A percentile compares a stretch with the other conserved stretches of the same genome.
Evolutionary conservation across 2,329 filamentous ascomycete species (phyloP).

Genomic region (Colletotrichum tamarilloi): DNA sequence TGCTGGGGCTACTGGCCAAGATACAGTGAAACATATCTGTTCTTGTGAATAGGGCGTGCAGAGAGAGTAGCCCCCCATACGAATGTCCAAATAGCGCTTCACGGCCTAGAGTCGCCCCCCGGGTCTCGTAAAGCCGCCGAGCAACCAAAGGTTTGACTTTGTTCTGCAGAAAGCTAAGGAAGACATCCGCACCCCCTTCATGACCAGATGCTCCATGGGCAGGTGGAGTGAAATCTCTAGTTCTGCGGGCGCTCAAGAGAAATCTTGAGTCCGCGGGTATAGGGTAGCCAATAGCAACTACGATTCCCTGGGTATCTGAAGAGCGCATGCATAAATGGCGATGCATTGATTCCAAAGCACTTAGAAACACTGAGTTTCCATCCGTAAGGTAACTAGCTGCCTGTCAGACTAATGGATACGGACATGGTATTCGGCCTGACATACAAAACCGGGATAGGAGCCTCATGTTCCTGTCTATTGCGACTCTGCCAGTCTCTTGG

Average conservation of each 20-base stretch:
- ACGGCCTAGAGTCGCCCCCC: slow-evolving; percentile 42
- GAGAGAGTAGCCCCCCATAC: slow-evolving; percentile 58
- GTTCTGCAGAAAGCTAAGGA: slow-evolving; percentile 55
- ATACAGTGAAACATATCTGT: slow-evolving; percentile 55
- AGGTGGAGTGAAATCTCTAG: slow-evolving; percentile 45
- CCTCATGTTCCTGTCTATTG: slow-evolving; percentile 33
- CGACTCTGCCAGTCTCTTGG: slow-evolving; percentile 42
- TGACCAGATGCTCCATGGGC: slow-evolving; percentile 38
- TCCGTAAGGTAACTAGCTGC: slow-evolving; percentile 46
- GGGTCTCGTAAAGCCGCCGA: slow-evolving; percentile 42
- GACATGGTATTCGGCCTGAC: slow-evolving; percentile 24
- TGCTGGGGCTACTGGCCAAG: slow-evolving; percentile 57
- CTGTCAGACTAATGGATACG: not conserved
- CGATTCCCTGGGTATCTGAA: slow-evolving; percentile 42
- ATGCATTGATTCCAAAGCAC: slow-evolving; percentile 43
- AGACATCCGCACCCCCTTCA: slow-evolving; percentile 56
- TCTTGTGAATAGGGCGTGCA: slow-evolving; percentile 55
- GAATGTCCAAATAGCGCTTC: slow-evolving; percentile 62
- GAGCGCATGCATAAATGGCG: slow-evolving; percentile 37
- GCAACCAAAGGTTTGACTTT: slow-evolving; percentile 49
- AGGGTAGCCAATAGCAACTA: slow-evolving; percentile 49
- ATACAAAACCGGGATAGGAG: slow-evolving; percentile 41
- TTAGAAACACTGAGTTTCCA: slow-evolving; percentile 49
- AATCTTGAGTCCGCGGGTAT: slow-evolving; percentile 34
- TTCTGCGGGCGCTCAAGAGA: slow-evolving; percentile 44